Conservation (phyloP, 2,329 filamentous ascomycete genomes). For the Corinectria fuckeliana region DNA sequence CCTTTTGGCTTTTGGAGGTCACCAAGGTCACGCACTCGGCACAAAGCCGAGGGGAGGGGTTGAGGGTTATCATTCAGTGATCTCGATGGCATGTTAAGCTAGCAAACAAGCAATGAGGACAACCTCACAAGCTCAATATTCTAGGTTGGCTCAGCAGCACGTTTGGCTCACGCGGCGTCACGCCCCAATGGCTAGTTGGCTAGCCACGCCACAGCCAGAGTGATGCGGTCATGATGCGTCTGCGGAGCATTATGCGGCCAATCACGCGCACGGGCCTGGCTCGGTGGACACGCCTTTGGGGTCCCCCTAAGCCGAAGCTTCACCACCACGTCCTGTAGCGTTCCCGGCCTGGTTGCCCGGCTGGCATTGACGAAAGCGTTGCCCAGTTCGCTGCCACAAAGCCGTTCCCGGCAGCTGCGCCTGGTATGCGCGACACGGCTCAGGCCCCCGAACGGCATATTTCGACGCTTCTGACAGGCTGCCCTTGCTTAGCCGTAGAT, state of each 20-base stretch:
- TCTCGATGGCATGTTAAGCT: slow-evolving; percentile 26
- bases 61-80: slow-evolving; percentile 23
- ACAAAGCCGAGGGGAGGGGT: background rate
- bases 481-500: background rate
- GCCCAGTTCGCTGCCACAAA: background rate
- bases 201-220: slow-evolving; percentile 21
- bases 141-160: slow-evolving; percentile 22
- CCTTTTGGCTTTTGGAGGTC: background rate
- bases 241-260: slow-evolving; percentile 3
- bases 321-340: slow-evolving; percentile 2
- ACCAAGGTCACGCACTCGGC: background rate
- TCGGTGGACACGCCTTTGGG: slow-evolving; percentile 6
- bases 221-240: slow-evolving; percentile 35
- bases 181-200: slow-evolving; percentile 1
- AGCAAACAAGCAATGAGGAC: slow-evolving; percentile 16
- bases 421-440: background rate
- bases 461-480: background rate
- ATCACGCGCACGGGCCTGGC: slow-evolving; percentile 19
- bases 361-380: background rate
- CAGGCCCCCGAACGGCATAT: background rate
- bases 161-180: slow-evolving; percentile 2
- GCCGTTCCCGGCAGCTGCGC: background rate
- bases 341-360: background rate
- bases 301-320: slow-evolving; percentile 1
- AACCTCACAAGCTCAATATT: slow-evolving; percentile 20